Base-by-base conservation (phyloP, 2,329 filamentous ascomycete species). In the Beauveria sp. region DNA sequence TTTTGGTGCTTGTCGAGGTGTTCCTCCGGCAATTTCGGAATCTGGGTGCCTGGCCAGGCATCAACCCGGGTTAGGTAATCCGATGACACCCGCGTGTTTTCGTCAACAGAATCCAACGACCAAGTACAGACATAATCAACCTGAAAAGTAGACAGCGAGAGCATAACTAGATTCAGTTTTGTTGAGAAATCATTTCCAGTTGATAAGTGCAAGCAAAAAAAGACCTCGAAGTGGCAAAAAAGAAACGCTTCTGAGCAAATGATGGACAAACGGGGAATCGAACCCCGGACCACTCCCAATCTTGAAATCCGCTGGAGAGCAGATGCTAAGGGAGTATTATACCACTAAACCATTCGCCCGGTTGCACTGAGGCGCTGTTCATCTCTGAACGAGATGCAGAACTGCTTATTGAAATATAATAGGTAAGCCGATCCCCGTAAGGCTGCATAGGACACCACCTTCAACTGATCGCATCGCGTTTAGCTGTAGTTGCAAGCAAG, bases 41-140 rank as follows among this genome's bases (percentile, higher is more conserved):
- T 66, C 74, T 68, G 9, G 74, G 67, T 77, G 75, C 76, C 76
- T 78, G 66, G 68, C 67, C 63, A 78, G 76, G 76, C 76, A 76
- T 66, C 71, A 69, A 75, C 66, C 69, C 62, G 46, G 49, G 49
- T 62, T 57, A 62, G 49, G 58, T 60, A 54, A 60, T 60, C 57
- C 57, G 57, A 60, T 46, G 49, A 53, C 57, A 60, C 57, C 57
- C 57, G 57, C 38, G 30, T 46, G 47, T 61, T 56, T 50, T 61
- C 51, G 51, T 61, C 30, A 43, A 38, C 22, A n/a, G 24, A 52
- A 16, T 2, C 10, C 40, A 28, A 26, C 4, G 55, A 22, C 20
- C 14, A n/a, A 9, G 40, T 34, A 46, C 26, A 24, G n/a, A 12
- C 42, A 50, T 9, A 28, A 42, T 16, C 10, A 20, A 56, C 8